Conservation (phyloP, 768 basidiomycete species). For the Chalciporus piperatus region DNA sequence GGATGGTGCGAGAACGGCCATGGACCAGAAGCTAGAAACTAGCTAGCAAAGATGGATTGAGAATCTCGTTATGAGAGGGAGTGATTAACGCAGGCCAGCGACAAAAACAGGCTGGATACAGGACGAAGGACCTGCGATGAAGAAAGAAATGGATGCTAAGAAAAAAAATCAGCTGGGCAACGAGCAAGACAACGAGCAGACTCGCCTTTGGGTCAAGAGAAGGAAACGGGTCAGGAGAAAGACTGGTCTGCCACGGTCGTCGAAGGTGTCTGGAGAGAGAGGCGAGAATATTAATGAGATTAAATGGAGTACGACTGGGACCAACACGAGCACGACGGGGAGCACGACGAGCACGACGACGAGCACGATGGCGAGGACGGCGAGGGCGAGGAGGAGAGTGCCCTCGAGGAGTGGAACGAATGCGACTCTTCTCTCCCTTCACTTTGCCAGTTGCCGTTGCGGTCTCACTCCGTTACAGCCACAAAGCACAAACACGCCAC, state of each 20-base stretch:
- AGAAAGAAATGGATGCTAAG: background rate
- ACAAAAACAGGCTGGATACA: conserved; percentile 1
- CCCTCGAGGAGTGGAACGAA: background rate
- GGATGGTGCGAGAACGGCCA: conserved; percentile 77
- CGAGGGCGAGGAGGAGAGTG: background rate
- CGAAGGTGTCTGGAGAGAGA: background rate
- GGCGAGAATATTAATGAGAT: conserved; percentile 1
- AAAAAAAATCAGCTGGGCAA: background rate
- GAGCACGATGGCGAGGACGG: background rate
- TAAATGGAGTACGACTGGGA: background rate
- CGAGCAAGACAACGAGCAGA: too few relatives aligned
- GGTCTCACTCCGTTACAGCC: conserved; percentile 11
- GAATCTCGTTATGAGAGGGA: conserved; percentile 10
- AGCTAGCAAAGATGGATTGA: background rate
- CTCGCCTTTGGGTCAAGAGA: background rate
- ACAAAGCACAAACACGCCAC: conserved; percentile 14
- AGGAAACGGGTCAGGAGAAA: conserved; percentile 2
- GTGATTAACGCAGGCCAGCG: background rate
- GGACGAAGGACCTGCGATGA: background rate
- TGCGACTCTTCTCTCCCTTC: background rate
- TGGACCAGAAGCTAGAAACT: conserved; percentile 35
- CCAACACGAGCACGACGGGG: background rate
- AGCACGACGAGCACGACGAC: background rate
- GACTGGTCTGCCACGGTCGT: conserved; percentile 3
- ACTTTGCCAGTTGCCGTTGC: conserved; percentile 3